Conservation (phyloP, 2,329 filamentous ascomycete genomes). For the Nemania abortiva region DNA sequence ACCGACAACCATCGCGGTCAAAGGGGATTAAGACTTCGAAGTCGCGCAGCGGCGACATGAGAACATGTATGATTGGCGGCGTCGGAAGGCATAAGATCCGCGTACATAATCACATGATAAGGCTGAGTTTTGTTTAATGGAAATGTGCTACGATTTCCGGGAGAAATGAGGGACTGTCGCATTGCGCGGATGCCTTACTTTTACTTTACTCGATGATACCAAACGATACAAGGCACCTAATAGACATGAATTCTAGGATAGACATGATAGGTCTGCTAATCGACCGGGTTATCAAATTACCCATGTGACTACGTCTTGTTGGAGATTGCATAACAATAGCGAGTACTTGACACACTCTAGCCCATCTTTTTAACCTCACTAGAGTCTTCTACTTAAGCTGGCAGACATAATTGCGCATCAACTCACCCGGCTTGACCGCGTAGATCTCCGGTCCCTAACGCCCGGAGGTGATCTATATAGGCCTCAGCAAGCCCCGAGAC, state of each 20-base stretch:
- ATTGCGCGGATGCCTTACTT: neutral
- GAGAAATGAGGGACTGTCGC: neutral
- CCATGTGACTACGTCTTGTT: neutral
- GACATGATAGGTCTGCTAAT: neutral
- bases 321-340: neutral
- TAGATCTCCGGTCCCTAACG: too few species aligned
- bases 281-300: neutral
- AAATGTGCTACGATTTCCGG: neutral
- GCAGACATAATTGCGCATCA: neutral
- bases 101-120: neutral
- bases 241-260: neutral
- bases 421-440: neutral
- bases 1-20: neutral
- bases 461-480: too few species aligned
- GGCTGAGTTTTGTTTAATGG: neutral
- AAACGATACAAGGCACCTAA: neutral
- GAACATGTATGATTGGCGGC: neutral
- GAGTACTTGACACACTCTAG: too few species aligned
- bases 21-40: neutral
- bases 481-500: neutral
- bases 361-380: neutral
- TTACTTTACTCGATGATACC: slow-evolving; percentile 24
- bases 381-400: neutral
- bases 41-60: neutral
- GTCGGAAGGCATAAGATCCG: neutral